Percentiles rank a stretch among this genome's conserved stretches.
These are phyloP conservation scores for Annona squamosa DNA, from an alignment of 164 flowering plant genomes.

Conservation along the genomic window DNA sequence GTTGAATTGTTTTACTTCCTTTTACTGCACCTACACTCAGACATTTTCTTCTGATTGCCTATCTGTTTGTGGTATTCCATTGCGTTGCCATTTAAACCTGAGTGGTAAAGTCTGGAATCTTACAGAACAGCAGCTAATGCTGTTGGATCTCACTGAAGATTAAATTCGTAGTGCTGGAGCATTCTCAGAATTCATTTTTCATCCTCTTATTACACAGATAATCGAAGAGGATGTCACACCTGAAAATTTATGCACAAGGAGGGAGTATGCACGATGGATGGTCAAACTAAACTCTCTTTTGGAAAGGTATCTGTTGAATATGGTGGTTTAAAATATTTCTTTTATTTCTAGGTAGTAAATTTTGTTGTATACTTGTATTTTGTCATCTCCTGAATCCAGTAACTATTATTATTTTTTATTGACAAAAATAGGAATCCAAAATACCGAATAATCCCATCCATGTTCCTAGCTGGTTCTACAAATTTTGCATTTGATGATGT, in stretches of 20 bases:
- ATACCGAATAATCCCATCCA: slow-evolving; percentile 40
- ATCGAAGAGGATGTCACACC: slow-evolving; percentile 56
- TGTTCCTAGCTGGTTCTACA: slow-evolving; percentile 40
- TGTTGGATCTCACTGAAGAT: neutral
- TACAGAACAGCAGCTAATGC: neutral
- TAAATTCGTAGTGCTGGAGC: slow-evolving; percentile 4
- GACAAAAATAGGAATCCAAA: slow-evolving; percentile 42
- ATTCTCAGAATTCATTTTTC: slow-evolving; percentile 32
- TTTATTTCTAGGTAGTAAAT: slow-evolving; percentile 2
- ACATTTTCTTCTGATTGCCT: neutral
- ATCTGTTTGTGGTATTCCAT: neutral
- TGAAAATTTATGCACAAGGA: slow-evolving; percentile 67
- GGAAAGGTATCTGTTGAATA: slow-evolving; percentile 56
- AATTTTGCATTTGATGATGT: slow-evolving; percentile 71
- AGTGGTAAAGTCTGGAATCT: neutral
- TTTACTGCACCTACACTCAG: neutral
- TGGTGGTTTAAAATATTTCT: slow-evolving; percentile 4
- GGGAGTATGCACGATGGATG: slow-evolving; percentile 92
- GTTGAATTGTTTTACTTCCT: neutral
- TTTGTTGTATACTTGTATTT: neutral
- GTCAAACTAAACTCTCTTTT: slow-evolving; percentile 44
- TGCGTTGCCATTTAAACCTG: neutral
- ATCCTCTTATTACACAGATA: slow-evolving; percentile 53
- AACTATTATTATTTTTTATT: neutral
- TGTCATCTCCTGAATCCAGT: neutral